Evolutionary conservation across 2,329 filamentous ascomycete genomes (phyloP).

Genomic region (Thielaviopsis ethacetica): DNA sequence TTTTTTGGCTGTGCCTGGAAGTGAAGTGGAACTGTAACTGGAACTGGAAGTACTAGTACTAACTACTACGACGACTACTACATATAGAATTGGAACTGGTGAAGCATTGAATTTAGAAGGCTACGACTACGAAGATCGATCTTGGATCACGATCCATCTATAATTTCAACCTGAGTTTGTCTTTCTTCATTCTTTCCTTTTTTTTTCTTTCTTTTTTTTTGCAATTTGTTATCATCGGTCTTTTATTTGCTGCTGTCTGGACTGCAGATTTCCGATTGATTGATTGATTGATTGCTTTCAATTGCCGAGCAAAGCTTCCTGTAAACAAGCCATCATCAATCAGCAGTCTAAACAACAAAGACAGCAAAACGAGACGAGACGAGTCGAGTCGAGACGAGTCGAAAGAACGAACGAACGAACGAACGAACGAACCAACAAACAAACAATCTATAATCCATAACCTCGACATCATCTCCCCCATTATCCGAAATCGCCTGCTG

Average conservation of each 20-base stretch:
- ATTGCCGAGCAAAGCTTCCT: background rate
- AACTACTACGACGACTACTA: too few relatives aligned
- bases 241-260: constrained; percentile 6
- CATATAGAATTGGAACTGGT: background rate
- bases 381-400: too few relatives aligned
- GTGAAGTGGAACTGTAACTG: background rate
- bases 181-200: background rate
- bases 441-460: too few relatives aligned
- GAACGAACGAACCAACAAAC: too few relatives aligned
- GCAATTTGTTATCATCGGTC: background rate
- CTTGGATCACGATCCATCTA: background rate
- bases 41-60: background rate
- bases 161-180: background rate
- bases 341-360: too few relatives aligned
- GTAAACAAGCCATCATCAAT: background rate
- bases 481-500: background rate
- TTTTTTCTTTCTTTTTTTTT: constrained; percentile 1
- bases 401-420: too few relatives aligned
- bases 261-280: background rate
- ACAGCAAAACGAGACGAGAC: too few relatives aligned
- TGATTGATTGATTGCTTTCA: background rate
- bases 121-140: too few relatives aligned
- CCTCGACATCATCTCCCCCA: background rate
- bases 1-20: background rate
- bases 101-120: background rate